Conservation (phyloP, 1,139 yeast genomes). For the Kurtzmaniella quercitrusa region DNA sequence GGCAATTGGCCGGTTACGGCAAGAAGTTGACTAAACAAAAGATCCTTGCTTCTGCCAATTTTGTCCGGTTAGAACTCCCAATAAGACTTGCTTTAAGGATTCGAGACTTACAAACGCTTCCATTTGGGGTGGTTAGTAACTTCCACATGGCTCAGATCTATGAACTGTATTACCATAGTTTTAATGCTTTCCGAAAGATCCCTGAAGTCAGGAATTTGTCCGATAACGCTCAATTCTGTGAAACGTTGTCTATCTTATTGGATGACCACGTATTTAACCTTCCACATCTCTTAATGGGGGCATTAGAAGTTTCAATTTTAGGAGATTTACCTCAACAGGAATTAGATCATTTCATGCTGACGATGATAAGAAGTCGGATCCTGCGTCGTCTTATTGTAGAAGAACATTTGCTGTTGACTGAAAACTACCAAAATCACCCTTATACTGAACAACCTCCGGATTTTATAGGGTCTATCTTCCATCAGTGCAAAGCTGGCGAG, state of each 20-base stretch:
- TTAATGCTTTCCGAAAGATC: conserved; percentile 75
- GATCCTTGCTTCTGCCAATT: conserved; percentile 76
- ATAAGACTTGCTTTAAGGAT: conserved; percentile 78
- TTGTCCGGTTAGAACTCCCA: conserved; percentile 81
- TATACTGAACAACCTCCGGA: conserved; percentile 53
- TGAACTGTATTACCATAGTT: conserved; percentile 83
- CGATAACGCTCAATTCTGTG: conserved; percentile 73
- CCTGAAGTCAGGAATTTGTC: conserved; percentile 62
- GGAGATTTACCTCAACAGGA: conserved; percentile 57
- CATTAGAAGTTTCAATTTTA: conserved; percentile 72
- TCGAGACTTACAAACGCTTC: conserved; percentile 73
- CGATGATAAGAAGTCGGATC: conserved; percentile 77
- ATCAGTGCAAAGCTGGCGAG: conserved; percentile 71
- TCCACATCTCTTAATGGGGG: conserved; percentile 91
- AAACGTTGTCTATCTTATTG: conserved; percentile 55
- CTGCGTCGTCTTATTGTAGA: conserved; percentile 87
- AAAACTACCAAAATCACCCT: conserved; percentile 47
- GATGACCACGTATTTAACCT: conserved; percentile 77
- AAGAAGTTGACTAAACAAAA: conserved; percentile 75
- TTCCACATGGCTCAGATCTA: conserved; percentile 83
- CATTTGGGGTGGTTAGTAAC: conserved; percentile 81
- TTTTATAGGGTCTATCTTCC: conserved; percentile 83
- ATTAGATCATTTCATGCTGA: conserved; percentile 70
- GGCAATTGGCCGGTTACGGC: conserved; percentile 88
- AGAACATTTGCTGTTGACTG: conserved; percentile 78